A percentile compares a stretch with the other conserved stretches of the same genome.
Evolutionary conservation across 2,329 filamentous ascomycete species (phyloP).

Genomic region (Calonectria honghensis): DNA sequence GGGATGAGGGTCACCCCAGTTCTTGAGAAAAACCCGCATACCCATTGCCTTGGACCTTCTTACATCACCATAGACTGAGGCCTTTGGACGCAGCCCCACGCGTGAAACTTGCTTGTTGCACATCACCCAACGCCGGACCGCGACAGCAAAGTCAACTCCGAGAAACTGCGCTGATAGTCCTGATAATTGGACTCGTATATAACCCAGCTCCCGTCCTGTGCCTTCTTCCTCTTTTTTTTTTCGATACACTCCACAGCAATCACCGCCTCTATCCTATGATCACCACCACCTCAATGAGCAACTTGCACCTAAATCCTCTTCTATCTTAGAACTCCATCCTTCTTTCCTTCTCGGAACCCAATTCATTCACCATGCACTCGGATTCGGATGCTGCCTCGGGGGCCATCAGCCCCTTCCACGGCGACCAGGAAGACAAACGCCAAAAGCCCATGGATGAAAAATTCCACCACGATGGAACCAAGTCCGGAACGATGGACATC

Average conservation of each 20-base stretch:
- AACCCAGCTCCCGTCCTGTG: neutral
- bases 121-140: conserved; percentile 5
- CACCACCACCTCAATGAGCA: conserved; percentile 5
- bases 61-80: conserved; percentile 8
- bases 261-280: neutral
- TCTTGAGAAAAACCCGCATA: conserved; percentile 21
- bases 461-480: neutral
- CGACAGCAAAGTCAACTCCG: neutral
- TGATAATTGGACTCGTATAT: neutral
- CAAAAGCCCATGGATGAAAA: conserved; percentile 19
- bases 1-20: conserved; percentile 23
- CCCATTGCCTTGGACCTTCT: conserved; percentile 12
- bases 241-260: neutral
- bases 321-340: neutral
- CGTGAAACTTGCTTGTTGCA: conserved; percentile 2
- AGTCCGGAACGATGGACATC: conserved; percentile 16
- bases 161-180: neutral
- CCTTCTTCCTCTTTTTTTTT: neutral
- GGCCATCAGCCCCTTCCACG: neutral
- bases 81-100: conserved; percentile 2
- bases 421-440: neutral
- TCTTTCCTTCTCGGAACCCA: neutral
- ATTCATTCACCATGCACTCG: conserved; percentile 5
- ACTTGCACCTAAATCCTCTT: conserved; percentile 4
- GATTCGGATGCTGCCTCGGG: conserved; percentile 6